phyloP scores from a whole-genome alignment of 2,329 filamentous ascomycete genomes.

The Sporothrix schenckii region DNA sequence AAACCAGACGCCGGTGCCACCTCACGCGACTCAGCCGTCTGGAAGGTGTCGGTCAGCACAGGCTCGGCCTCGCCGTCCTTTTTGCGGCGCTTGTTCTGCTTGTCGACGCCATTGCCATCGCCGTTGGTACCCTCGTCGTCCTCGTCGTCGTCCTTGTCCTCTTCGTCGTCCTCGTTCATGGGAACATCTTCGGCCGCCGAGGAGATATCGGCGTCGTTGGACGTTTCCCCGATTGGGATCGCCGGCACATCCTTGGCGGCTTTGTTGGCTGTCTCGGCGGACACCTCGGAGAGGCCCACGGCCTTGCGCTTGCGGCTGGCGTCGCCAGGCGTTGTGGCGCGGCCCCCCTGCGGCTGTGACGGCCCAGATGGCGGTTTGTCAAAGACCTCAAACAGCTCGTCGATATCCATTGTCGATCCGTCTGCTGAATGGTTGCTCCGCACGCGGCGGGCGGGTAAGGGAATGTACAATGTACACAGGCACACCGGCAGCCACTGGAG shows the following conservation, averaged over 20 bases:
- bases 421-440: conserved; percentile 3
- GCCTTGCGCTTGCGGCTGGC: conserved; percentile 80
- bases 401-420: conserved; percentile 53
- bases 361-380: conserved; percentile 63
- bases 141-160: conserved; percentile 46
- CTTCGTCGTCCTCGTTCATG: conserved; percentile 47
- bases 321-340: conserved; percentile 54
- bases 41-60: conserved; percentile 88
- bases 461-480: not conserved
- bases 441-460: conserved; percentile 18
- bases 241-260: conserved; percentile 34
- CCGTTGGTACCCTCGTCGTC: conserved; percentile 49
- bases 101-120: conserved; percentile 48
- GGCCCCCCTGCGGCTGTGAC: conserved; percentile 39
- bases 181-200: conserved; percentile 41
- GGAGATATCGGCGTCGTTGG: conserved; percentile 42
- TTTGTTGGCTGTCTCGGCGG: not conserved
- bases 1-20: conserved; percentile 77
- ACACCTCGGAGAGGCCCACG: conserved; percentile 59
- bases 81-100: conserved; percentile 64
- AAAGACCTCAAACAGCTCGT: conserved; percentile 82
- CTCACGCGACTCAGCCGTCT: conserved; percentile 92
- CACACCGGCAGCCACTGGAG: not conserved
- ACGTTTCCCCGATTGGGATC: conserved; percentile 42
- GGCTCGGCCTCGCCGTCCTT: conserved; percentile 65